These are phyloP conservation scores for Trichoderma arundinaceum DNA, from an alignment of 2,329 filamentous ascomycete species.

Conservation along the genomic window DNA sequence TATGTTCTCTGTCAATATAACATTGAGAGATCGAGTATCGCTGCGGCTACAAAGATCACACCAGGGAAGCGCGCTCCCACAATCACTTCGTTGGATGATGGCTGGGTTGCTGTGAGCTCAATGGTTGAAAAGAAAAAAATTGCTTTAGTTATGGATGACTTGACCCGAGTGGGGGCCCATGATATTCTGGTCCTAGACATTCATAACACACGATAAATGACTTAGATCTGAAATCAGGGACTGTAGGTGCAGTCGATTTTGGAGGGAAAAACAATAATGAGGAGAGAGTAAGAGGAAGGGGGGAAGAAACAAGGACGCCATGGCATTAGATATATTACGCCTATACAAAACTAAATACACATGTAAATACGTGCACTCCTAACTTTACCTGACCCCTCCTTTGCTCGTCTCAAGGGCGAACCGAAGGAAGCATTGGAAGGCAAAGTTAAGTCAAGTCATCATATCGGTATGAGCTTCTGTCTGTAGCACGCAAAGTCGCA, in stretches of 20 bases:
- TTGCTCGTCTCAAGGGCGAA: background rate
- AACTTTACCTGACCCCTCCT: background rate
- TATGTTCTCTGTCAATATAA: constrained; percentile 98
- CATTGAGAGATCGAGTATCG: constrained; percentile 72
- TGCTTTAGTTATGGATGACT: constrained; percentile 83
- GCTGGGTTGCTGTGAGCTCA: constrained; percentile 91
- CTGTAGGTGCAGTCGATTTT: too few species aligned
- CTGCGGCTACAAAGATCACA: constrained; percentile 75
- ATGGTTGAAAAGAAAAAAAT: constrained; percentile 93
- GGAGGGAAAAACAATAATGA: background rate
- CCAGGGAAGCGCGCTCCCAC: constrained; percentile 94
- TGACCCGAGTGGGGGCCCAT: constrained; percentile 75
- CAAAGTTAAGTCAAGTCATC: constrained; percentile 37
- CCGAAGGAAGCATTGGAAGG: background rate
- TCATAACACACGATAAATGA: constrained; percentile 70
- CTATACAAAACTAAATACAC: constrained; percentile 8
- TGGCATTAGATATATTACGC: constrained; percentile 15
- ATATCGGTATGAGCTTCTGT: constrained; percentile 45
- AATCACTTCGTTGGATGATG: constrained; percentile 84
- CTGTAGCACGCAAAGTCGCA: constrained; percentile 68
- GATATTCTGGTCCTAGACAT: constrained; percentile 88
- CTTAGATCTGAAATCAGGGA: background rate
- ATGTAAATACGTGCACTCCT: background rate
- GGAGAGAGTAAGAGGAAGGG: background rate
- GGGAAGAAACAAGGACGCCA: background rate